These are phyloP conservation scores for Mucor mucedo DNA, from an alignment of 371 early-diverging fungal genomes.

Conservation along the genomic window DNA sequence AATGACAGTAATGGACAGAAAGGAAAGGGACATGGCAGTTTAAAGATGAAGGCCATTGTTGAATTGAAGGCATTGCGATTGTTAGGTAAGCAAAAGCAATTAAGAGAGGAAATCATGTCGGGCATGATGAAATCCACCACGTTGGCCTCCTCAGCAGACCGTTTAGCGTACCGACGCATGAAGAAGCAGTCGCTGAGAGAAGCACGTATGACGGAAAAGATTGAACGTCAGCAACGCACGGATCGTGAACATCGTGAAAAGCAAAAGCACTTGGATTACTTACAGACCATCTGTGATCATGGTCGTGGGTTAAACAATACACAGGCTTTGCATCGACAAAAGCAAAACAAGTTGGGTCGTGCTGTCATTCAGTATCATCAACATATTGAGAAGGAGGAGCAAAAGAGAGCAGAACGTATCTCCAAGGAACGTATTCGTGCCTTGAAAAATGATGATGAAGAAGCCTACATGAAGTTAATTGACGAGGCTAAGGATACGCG, in stretches of 20 bases:
- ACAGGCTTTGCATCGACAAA: conserved; percentile 68
- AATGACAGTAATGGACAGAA: background rate
- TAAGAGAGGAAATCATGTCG: conserved; percentile 81
- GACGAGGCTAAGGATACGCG: conserved; percentile 97
- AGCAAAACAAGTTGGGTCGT: conserved; percentile 70
- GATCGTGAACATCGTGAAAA: conserved; percentile 88
- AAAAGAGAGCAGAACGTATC: conserved; percentile 78
- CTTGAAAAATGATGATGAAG: conserved; percentile 95
- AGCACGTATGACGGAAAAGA: conserved; percentile 88
- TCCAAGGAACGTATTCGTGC: conserved; percentile 95
- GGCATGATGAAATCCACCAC: conserved; percentile 73
- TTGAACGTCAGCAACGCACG: conserved; percentile 86
- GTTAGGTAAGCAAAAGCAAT: conserved; percentile 74
- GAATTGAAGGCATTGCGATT: conserved; percentile 86
- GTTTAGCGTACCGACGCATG: conserved; percentile 79
- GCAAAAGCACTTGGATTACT: conserved; percentile 82
- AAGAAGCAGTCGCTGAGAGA: conserved; percentile 92
- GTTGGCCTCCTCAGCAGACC: conserved; percentile 80
- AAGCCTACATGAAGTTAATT: conserved; percentile 92
- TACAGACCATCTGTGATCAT: conserved; percentile 78
- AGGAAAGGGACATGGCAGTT: conserved; percentile 2
- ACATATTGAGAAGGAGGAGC: conserved; percentile 91
- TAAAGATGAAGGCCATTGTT: conserved; percentile 73
- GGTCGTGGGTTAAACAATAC: conserved; percentile 72
- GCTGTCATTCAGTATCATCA: conserved; percentile 80